Evolutionary conservation across 2,329 filamentous ascomycete species (phyloP).

Genomic region (Leptographium wingfieldii): DNA sequence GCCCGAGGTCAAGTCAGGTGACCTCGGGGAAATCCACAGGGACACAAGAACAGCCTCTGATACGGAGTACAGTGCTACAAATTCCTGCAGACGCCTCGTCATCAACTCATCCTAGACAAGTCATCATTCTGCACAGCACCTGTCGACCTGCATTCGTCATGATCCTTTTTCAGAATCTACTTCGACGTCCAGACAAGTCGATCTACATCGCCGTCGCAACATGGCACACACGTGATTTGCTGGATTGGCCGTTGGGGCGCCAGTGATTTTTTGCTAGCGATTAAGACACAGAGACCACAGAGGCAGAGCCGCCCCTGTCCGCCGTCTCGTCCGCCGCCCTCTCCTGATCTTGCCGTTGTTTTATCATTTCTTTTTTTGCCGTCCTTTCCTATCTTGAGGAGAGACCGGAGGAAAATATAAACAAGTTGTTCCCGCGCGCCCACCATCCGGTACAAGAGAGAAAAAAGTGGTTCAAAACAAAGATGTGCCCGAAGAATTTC

Average conservation of each 20-base stretch:
- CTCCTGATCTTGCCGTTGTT: neutral
- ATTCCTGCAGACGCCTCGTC: no score
- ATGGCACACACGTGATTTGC: neutral
- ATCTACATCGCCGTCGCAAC: no score
- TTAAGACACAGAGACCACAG: neutral
- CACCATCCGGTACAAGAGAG: neutral
- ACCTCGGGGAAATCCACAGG: no score
- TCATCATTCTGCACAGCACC: no score
- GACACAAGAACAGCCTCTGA: no score
- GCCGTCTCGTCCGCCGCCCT: neutral
- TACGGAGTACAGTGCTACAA: no score
- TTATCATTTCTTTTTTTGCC: conserved; percentile 2
- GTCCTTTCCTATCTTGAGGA: neutral
- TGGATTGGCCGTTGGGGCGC: neutral
- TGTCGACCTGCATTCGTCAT: no score
- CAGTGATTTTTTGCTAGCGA: neutral
- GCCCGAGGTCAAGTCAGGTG: no score
- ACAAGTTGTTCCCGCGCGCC: conserved; percentile 1
- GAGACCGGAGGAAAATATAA: neutral
- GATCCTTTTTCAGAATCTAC: no score
- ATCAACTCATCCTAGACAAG: no score
- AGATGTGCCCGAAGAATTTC: neutral
- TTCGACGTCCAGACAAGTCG: no score
- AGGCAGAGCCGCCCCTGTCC: neutral
- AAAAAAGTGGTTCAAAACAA: conserved; percentile 1